A percentile compares a stretch with the other conserved stretches of the same genome.
phyloP scores from a whole-genome alignment of 257 asterid genomes.

The Cordia subcordata region DNA sequence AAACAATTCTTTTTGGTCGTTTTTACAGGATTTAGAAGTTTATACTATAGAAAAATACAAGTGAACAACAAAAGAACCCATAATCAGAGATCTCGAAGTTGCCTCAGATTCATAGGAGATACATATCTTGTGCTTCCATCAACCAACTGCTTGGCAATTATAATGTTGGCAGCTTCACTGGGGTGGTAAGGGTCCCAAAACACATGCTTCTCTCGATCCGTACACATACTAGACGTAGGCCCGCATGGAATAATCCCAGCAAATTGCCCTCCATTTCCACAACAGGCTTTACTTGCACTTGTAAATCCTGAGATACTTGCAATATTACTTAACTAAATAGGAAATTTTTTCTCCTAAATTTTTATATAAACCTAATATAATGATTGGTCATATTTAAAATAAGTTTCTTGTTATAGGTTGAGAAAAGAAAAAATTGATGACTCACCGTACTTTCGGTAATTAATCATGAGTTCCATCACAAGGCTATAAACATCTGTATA shows the following conservation, averaged over 20 bases:
- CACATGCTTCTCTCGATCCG: constrained; percentile 66
- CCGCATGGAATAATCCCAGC: constrained; percentile 91
- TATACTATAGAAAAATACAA: too few species aligned
- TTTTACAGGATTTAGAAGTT: too few species aligned
- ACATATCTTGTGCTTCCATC: constrained; percentile 59
- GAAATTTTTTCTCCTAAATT: too few species aligned
- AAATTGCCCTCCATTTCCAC: constrained; percentile 87
- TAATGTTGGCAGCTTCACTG: constrained; percentile 77
- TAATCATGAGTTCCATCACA: constrained; percentile 83
- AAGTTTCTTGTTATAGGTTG: too few species aligned
- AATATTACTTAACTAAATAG: too few species aligned
- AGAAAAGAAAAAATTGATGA: neutral
- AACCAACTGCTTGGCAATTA: constrained; percentile 76
- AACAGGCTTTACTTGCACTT: constrained; percentile 66
- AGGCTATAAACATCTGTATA: constrained; percentile 80
- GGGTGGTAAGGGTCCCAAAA: constrained; percentile 98
- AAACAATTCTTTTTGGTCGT: too few species aligned
- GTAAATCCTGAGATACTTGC: constrained; percentile 86
- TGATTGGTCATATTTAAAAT: too few species aligned
- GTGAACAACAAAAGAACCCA: neutral
- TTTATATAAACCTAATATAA: too few species aligned
- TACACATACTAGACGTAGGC: constrained; percentile 70
- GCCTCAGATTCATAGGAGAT: constrained; percentile 63
- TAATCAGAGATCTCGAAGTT: constrained; percentile 60
- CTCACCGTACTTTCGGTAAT: constrained; percentile 64